These are phyloP conservation scores for Aspergillus transmontanensis DNA, from an alignment of 2,329 filamentous ascomycete genomes.

Conservation along the genomic window DNA sequence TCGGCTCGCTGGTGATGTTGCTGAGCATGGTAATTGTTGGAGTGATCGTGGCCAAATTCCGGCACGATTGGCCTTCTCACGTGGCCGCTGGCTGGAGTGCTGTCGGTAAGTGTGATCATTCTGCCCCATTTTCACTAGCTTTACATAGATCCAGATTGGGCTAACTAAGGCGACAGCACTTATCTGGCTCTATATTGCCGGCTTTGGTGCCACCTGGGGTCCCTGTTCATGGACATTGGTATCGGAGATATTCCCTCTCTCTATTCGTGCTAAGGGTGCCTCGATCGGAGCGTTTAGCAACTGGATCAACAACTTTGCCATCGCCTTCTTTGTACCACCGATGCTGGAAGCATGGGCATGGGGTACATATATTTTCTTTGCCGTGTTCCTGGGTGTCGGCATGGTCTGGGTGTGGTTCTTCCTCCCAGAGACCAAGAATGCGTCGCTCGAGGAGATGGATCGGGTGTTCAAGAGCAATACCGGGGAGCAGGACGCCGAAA, in stretches of 20 bases:
- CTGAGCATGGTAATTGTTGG: constrained; percentile 29
- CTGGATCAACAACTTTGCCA: constrained; percentile 35
- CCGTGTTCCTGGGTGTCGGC: constrained; percentile 25
- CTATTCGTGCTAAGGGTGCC: constrained; percentile 32
- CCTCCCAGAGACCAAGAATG: constrained; percentile 61
- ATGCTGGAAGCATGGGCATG: constrained; percentile 30
- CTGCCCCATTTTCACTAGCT: neutral
- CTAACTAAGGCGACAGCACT: constrained; percentile 18
- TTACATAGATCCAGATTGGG: neutral
- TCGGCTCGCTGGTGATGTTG: constrained; percentile 28
- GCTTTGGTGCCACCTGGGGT: constrained; percentile 31
- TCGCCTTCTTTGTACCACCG: constrained; percentile 31
- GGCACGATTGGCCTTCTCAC: constrained; percentile 30
- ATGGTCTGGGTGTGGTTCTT: constrained; percentile 32
- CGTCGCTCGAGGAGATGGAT: constrained; percentile 58
- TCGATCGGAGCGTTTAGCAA: constrained; percentile 33
- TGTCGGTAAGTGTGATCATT: constrained; percentile 22
- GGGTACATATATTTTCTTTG: constrained; percentile 35
- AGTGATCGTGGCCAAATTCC: constrained; percentile 31
- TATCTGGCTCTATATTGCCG: constrained; percentile 31
- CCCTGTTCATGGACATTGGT: constrained; percentile 32
- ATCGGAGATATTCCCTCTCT: constrained; percentile 33
- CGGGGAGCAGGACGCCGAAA: constrained; percentile 28
- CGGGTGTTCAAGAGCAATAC: constrained; percentile 35
- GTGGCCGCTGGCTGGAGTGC: constrained; percentile 31